phyloP scores from a whole-genome alignment of 163 green algal species.

The Scenedesmus sp. region DNA sequence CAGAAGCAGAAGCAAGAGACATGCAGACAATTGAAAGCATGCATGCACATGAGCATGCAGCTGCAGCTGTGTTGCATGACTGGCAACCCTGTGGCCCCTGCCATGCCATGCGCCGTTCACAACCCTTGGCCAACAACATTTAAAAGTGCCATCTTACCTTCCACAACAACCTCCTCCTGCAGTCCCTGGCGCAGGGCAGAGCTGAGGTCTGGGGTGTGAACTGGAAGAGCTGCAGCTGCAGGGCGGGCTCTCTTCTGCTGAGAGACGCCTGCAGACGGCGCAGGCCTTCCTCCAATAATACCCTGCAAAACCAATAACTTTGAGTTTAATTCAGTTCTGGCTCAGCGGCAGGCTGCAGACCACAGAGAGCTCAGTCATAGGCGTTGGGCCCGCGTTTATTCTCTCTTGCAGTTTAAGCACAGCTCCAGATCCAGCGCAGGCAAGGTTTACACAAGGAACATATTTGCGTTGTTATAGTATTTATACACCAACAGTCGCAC shows the following conservation, averaged over 20 bases:
- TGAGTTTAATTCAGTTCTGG: background rate
- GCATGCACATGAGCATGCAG: too few relatives aligned
- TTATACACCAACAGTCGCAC: background rate
- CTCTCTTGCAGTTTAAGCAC: background rate
- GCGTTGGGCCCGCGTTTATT: background rate
- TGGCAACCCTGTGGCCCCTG: background rate
- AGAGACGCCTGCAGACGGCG: background rate
- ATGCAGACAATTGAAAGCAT: too few relatives aligned
- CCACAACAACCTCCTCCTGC: background rate
- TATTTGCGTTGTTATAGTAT: background rate
- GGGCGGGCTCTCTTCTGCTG: background rate
- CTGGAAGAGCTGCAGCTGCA: background rate
- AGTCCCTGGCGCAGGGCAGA: background rate
- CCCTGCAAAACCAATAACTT: background rate
- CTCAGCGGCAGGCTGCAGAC: background rate
- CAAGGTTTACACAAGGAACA: background rate
- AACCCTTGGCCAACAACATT: background rate
- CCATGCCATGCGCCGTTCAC: background rate
- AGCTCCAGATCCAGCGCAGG: background rate
- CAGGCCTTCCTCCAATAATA: background rate
- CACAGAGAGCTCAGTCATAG: background rate
- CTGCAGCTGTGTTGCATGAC: too few relatives aligned
- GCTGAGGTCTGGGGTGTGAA: background rate
- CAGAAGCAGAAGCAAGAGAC: too few relatives aligned
- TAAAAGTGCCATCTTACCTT: background rate